These are phyloP conservation scores for Aspergillus sp. DNA, from an alignment of 2,329 filamentous ascomycete genomes.

Conservation along the genomic window DNA sequence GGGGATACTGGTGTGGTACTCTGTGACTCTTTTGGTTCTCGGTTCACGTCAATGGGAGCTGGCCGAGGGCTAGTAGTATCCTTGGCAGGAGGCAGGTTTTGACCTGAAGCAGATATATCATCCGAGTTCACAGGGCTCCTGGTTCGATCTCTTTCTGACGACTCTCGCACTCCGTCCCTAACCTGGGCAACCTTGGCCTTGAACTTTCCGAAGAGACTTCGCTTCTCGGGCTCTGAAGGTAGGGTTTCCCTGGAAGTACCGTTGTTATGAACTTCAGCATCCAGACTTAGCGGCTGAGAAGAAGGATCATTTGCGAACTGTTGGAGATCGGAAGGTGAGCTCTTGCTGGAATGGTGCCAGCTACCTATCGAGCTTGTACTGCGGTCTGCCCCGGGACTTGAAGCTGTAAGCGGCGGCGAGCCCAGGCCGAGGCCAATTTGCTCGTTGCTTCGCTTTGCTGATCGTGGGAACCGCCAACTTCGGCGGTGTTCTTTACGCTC, in stretches of 20 bases:
- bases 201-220: conserved; percentile 64
- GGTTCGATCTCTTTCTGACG: conserved; percentile 51
- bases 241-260: conserved; percentile 22
- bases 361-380: conserved; percentile 71
- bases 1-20: conserved; percentile 30
- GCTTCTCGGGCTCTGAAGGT: conserved; percentile 51
- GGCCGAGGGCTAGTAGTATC: conserved; percentile 22
- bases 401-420: conserved; percentile 56
- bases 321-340: conserved; percentile 45
- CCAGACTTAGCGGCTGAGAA: conserved; percentile 36
- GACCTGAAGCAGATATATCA: conserved; percentile 33
- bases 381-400: conserved; percentile 62
- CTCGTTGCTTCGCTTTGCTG: conserved; percentile 57
- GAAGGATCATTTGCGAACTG: conserved; percentile 38
- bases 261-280: conserved; percentile 40
- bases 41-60: conserved; percentile 25
- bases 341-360: conserved; percentile 48
- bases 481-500: conserved; percentile 69
- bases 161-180: conserved; percentile 56
- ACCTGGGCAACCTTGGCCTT: conserved; percentile 60
- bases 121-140: conserved; percentile 51
- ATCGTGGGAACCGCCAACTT: conserved; percentile 68
- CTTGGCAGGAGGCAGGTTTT: conserved; percentile 33
- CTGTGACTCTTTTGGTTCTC: conserved; percentile 23
- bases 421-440: conserved; percentile 43